Conservation (phyloP, 352 stramenopile genomes). For the Pythium brachiatum region DNA sequence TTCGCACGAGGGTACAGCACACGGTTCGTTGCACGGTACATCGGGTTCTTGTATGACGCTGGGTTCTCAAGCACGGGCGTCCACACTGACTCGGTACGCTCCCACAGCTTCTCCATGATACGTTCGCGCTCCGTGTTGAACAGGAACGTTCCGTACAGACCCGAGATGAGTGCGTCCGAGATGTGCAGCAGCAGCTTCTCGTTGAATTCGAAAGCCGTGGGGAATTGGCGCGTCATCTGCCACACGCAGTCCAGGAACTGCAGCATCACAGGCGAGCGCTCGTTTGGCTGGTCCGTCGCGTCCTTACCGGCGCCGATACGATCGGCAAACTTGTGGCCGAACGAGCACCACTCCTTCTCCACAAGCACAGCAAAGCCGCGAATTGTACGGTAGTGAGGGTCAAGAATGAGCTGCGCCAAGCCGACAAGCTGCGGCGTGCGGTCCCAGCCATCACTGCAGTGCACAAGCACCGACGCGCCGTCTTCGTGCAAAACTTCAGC, state of each 20-base stretch:
- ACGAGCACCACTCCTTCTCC: constrained; percentile 88
- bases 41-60: constrained; percentile 62
- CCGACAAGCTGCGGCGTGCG: constrained; percentile 80
- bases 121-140: constrained; percentile 86
- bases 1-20: constrained; percentile 85
- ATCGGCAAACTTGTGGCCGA: constrained; percentile 90
- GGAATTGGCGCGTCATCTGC: constrained; percentile 87
- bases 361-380: constrained; percentile 79
- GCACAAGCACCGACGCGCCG: constrained; percentile 77
- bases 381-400: constrained; percentile 86
- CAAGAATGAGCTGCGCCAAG: constrained; percentile 80
- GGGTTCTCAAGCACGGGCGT: constrained; percentile 73
- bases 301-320: constrained; percentile 81
- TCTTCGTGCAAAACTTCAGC: constrained; percentile 85
- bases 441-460: constrained; percentile 88
- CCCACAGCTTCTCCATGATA: constrained; percentile 82
- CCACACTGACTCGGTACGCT: constrained; percentile 84
- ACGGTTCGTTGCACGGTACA: constrained; percentile 75
- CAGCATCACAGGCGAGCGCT: constrained; percentile 83
- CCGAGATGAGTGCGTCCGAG: constrained; percentile 74
- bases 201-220: constrained; percentile 89
- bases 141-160: constrained; percentile 79
- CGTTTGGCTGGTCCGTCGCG: constrained; percentile 72
- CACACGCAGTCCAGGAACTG: constrained; percentile 87
- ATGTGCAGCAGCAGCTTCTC: constrained; percentile 83